Percentiles rank a stretch among this genome's conserved stretches.
These are phyloP conservation scores for Diutina rugosa DNA, from an alignment of 1,139 yeast species.

Conservation along the genomic window DNA sequence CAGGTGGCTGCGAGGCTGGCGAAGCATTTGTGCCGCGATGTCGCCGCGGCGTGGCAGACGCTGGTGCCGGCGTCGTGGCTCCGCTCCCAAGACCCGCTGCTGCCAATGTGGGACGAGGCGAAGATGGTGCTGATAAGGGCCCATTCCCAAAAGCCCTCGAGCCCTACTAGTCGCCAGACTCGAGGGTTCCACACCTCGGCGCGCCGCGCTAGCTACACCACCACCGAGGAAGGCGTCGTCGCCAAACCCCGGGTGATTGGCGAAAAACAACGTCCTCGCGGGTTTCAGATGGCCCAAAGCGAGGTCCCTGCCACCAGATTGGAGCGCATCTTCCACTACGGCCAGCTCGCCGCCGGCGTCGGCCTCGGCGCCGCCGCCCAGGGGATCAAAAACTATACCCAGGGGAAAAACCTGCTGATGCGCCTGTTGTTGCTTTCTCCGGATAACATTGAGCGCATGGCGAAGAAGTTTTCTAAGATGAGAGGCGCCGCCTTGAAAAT, in stretches of 20 bases:
- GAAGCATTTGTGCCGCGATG: background rate
- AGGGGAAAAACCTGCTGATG: slow-evolving; percentile 38
- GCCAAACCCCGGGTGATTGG: slow-evolving; percentile 14
- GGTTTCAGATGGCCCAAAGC: slow-evolving; percentile 42
- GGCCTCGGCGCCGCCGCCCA: slow-evolving; percentile 79
- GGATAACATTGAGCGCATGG: slow-evolving; percentile 75
- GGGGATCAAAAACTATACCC: slow-evolving; percentile 56
- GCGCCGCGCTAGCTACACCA: background rate
- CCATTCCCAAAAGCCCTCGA: background rate
- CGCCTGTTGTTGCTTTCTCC: slow-evolving; percentile 63
- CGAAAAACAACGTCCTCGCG: slow-evolving; percentile 19
- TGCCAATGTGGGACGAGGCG: background rate
- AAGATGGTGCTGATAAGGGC: background rate
- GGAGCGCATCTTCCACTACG: slow-evolving; percentile 84
- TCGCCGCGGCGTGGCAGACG: background rate
- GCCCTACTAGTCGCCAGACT: background rate
- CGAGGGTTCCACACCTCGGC: background rate
- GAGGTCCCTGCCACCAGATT: slow-evolving; percentile 79
- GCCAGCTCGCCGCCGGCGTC: slow-evolving; percentile 83
- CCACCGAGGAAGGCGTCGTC: background rate
- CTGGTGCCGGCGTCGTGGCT: background rate
- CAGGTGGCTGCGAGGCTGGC: background rate
- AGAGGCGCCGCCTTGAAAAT: slow-evolving; percentile 96
- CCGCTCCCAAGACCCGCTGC: background rate
- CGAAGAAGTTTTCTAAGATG: slow-evolving; percentile 82